These are phyloP conservation scores for Huntiella moniliformis DNA, from an alignment of 2,329 filamentous ascomycete species.

Conservation along the genomic window DNA sequence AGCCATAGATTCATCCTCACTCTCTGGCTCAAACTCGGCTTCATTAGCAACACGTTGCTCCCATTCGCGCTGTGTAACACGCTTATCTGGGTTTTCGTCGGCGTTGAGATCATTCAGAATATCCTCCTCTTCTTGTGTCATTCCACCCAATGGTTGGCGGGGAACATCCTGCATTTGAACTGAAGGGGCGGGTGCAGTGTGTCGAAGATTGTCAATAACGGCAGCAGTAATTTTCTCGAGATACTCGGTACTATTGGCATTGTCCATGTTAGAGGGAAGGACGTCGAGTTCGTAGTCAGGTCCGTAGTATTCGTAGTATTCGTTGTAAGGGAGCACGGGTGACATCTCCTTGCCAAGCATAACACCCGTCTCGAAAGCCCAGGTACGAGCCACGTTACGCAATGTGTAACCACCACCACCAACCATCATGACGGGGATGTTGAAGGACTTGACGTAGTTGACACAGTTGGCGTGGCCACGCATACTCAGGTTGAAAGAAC, in stretches of 20 bases:
- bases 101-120: constrained; percentile 55
- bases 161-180: constrained; percentile 75
- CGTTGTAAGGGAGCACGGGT: constrained; percentile 77
- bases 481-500: constrained; percentile 97
- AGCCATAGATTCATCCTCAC: constrained; percentile 72
- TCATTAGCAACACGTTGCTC: constrained; percentile 61
- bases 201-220: constrained; percentile 70
- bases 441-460: constrained; percentile 71
- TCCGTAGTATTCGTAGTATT: constrained; percentile 91
- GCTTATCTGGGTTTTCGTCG: constrained; percentile 68
- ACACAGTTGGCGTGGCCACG: constrained; percentile 89
- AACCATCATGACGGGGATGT: constrained; percentile 73
- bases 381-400: constrained; percentile 88
- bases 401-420: constrained; percentile 95
- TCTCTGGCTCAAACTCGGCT: constrained; percentile 61
- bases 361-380: constrained; percentile 89
- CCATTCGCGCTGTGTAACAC: constrained; percentile 64
- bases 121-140: constrained; percentile 48
- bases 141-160: constrained; percentile 39
- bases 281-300: constrained; percentile 85
- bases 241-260: constrained; percentile 69
- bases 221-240: constrained; percentile 65
- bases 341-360: constrained; percentile 70
- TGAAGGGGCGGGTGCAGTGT: constrained; percentile 70
- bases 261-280: constrained; percentile 73